Base-by-base conservation (phyloP, 108 stramenopile species). In the Schizochytrium sp. region DNA sequence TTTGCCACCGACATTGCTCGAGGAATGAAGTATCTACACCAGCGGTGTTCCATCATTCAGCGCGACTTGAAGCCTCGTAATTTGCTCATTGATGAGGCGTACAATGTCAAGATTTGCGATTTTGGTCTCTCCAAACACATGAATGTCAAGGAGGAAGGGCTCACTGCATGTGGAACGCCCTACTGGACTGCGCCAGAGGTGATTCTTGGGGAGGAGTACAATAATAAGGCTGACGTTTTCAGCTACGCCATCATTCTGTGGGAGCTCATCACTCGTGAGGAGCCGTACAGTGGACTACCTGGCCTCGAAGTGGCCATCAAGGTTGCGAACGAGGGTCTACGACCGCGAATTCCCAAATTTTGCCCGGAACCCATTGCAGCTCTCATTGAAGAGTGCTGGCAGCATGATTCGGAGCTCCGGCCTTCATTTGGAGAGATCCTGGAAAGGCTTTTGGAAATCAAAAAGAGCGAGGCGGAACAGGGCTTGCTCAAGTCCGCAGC, bases 141-240 rank as follows among this genome's bases (percentile, higher is more conserved):
- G 10, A 48, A 45, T 43, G 47, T 53, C 53, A 89, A 72, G 43
- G 72, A 89, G 5, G 28, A 72, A n/a, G 51, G 34, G 5, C 72
- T 89, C 76, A 60, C 58, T 18, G 76, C 76, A 5, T 58, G 58
- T 43, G 89, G 89, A 5, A 89, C 76, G 23, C 89, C 72, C 6
- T 89, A 87, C 76, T 89, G 83, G 76, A 89, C 83, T 18, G 89
- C 89, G 41, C 89, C 89, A 6, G 89, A 89, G 47, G 76, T 89
- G 10, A 89, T 89, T 41, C 8, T 43, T 6, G 47, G 53, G 18
- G 89, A 89, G 47, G 16, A 29, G 14, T 83, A 60, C 89, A 87
- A 76, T 34, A 47, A 60, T 41, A 89, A 87, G 45, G 83, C 76
- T 25, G 89, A 89, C 83, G 89, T 89, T 14, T 89, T 87, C 28